Conservation (phyloP, 257 asterid species). For the Lavandula angustifolia region DNA sequence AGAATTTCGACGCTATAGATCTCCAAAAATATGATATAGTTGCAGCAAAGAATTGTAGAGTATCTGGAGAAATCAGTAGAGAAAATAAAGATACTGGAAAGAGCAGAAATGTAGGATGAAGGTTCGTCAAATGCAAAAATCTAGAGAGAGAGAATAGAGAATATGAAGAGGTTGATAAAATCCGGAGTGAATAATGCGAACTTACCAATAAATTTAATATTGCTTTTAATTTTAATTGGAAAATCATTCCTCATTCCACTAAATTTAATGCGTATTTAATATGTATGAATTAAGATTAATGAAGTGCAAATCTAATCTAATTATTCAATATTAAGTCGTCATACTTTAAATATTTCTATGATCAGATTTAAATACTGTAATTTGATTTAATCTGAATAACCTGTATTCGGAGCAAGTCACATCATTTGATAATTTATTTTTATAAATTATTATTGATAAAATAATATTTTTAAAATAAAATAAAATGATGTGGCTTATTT, state of each 20-base stretch:
- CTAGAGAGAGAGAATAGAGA: constrained; percentile 25
- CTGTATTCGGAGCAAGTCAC: no score
- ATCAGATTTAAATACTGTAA: no score
- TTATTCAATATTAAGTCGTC: no score
- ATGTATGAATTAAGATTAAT: no score
- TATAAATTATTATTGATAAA: no score
- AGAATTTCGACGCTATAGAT: neutral
- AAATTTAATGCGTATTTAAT: neutral
- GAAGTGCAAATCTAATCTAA: neutral
- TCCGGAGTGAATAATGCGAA: constrained; percentile 5
- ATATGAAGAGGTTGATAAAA: neutral
- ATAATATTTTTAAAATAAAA: no score
- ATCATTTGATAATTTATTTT: no score
- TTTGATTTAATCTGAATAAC: no score
- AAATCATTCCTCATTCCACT: constrained; percentile 11
- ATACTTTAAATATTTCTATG: neutral
- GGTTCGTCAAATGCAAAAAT: constrained; percentile 15
- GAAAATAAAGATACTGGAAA: neutral
- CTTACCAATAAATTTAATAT: constrained; percentile 26
- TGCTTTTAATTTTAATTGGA: neutral
- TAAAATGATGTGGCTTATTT: no score
- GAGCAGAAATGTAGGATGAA: neutral
- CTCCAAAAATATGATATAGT: neutral
- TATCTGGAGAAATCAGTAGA: constrained; percentile 10
- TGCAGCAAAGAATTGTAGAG: constrained; percentile 11